Evolutionary conservation across 2,329 filamentous ascomycete species (phyloP).

Genomic region (Aspergillus melleus): DNA sequence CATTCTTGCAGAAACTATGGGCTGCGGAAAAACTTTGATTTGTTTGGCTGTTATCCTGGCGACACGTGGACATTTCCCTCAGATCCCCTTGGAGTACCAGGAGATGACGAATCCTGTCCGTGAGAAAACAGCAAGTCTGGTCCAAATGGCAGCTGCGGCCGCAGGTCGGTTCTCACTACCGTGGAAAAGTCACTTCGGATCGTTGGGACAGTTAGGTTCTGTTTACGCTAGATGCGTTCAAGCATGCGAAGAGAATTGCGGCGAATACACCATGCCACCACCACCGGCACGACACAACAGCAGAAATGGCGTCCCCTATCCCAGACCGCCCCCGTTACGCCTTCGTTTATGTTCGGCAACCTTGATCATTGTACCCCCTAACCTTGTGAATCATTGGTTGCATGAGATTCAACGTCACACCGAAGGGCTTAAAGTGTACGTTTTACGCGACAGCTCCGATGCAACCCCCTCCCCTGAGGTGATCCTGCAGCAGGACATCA

Average conservation of each 20-base stretch:
- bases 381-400: slow-evolving; percentile 81
- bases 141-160: slow-evolving; percentile 73
- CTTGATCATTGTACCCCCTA: slow-evolving; percentile 77
- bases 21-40: slow-evolving; percentile 81
- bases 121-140: slow-evolving; percentile 59
- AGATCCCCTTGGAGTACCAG: slow-evolving; percentile 63
- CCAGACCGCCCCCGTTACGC: slow-evolving; percentile 39
- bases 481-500: slow-evolving; percentile 68
- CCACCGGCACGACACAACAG: slow-evolving; percentile 42
- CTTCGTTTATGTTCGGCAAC: slow-evolving; percentile 69
- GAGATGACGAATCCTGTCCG: slow-evolving; percentile 45
- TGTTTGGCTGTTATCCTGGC: slow-evolving; percentile 75
- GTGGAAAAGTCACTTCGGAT: slow-evolving; percentile 67
- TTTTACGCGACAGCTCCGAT: slow-evolving; percentile 56
- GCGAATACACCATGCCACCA: slow-evolving; percentile 58
- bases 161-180: slow-evolving; percentile 67
- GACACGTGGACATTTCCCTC: slow-evolving; percentile 67
- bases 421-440: slow-evolving; percentile 62
- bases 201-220: slow-evolving; percentile 48
- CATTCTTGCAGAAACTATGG: slow-evolving; percentile 52
- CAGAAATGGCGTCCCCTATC: slow-evolving; percentile 44
- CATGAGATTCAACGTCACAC: slow-evolving; percentile 80
- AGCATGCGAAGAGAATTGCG: slow-evolving; percentile 59
- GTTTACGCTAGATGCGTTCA: slow-evolving; percentile 57
- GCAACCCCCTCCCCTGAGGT: slow-evolving; percentile 58